Evolutionary conservation across 108 stramenopile species (phyloP).

Genomic region (Pseudonitzschia multiseries): DNA sequence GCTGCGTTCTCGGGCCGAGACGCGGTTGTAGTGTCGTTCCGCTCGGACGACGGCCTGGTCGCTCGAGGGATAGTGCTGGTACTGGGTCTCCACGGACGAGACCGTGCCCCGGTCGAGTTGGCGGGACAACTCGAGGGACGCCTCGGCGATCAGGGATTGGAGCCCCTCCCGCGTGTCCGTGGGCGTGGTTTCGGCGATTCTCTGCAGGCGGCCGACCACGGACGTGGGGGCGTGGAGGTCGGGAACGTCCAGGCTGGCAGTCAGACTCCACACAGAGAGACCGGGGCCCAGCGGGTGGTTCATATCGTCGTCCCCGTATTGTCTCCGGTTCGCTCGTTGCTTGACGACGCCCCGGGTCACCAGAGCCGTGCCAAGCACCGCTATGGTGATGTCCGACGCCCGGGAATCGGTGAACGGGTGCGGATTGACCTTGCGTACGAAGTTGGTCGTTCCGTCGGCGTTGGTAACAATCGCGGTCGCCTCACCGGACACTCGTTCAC

Average conservation of each 20-base stretch:
- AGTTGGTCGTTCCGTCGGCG: background rate
- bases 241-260: conserved; percentile 58
- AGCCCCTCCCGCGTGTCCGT: conserved; percentile 63
- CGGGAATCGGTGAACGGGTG: conserved; percentile 6
- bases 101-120: conserved; percentile 45
- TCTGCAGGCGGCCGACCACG: conserved; percentile 40
- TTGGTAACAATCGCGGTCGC: background rate
- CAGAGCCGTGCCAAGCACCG: conserved; percentile 10
- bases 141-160: conserved; percentile 52
- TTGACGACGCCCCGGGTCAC: conserved; percentile 20
- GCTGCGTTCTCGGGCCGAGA: conserved; percentile 51
- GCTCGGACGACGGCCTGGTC: conserved; percentile 32
- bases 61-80: conserved; percentile 34
- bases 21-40: conserved; percentile 44
- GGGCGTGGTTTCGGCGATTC: conserved; percentile 35
- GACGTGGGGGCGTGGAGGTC: conserved; percentile 49
- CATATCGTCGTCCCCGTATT: background rate
- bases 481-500: background rate
- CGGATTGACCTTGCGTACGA: background rate
- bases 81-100: conserved; percentile 44
- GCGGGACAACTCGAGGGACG: conserved; percentile 58
- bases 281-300: conserved; percentile 56
- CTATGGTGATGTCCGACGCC: conserved; percentile 25
- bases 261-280: conserved; percentile 50
- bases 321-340: background rate